phyloP scores from a whole-genome alignment of 495 filamentous ascomycete species.

The Penicillium ochrochloron region DNA sequence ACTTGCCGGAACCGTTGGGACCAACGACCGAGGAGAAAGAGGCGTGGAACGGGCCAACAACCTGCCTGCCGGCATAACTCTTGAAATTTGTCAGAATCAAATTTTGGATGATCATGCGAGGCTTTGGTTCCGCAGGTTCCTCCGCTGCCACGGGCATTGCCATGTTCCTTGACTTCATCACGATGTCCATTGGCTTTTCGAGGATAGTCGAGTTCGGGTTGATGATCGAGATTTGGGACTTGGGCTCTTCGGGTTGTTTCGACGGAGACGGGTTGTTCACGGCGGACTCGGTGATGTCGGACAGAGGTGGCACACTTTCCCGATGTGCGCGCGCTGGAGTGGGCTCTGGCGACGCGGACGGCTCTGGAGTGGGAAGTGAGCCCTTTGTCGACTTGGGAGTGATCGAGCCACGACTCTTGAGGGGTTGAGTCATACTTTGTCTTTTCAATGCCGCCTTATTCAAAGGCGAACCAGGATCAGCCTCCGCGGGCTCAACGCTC shows the following conservation, averaged over 20 bases:
- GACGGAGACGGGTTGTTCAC: slow-evolving; percentile 62
- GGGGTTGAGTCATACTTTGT: slow-evolving; percentile 66
- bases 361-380: slow-evolving; percentile 65
- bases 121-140: slow-evolving; percentile 72
- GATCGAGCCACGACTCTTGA: slow-evolving; percentile 56
- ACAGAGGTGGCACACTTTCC: slow-evolving; percentile 64
- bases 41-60: slow-evolving; percentile 94
- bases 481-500: slow-evolving; percentile 48
- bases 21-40: slow-evolving; percentile 99
- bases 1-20: slow-evolving; percentile 97
- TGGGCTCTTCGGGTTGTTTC: slow-evolving; percentile 44
- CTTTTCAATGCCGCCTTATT: slow-evolving; percentile 67
- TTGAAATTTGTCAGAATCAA: slow-evolving; percentile 95
- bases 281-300: slow-evolving; percentile 76
- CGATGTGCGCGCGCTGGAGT: slow-evolving; percentile 49
- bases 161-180: slow-evolving; percentile 81
- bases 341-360: slow-evolving; percentile 57
- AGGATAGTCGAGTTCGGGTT: slow-evolving; percentile 74
- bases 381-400: slow-evolving; percentile 47
- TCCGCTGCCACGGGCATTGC: slow-evolving; percentile 65
- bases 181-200: slow-evolving; percentile 93
- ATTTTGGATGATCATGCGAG: slow-evolving; percentile 88
- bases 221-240: slow-evolving; percentile 63
- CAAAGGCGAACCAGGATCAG: slow-evolving; percentile 63
- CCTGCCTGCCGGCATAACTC: slow-evolving; percentile 93